Evolutionary conservation across 2,329 filamentous ascomycete species (phyloP).

Genomic region (Arthrobotrys sinensis): DNA sequence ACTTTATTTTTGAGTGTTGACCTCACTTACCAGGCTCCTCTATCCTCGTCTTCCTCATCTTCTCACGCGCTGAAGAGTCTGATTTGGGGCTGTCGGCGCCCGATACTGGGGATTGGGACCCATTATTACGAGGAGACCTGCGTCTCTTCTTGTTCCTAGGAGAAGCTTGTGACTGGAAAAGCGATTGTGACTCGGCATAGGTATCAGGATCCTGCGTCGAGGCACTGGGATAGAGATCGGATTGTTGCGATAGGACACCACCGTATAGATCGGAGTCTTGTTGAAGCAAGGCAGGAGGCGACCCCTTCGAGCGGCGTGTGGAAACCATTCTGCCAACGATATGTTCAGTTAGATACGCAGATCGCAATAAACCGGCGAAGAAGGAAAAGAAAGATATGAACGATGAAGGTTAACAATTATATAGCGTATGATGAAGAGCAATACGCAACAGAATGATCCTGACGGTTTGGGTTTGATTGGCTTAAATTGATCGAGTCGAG

Average conservation of each 20-base stretch:
- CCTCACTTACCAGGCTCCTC: slow-evolving; percentile 52
- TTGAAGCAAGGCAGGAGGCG: slow-evolving; percentile 32
- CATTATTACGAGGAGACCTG: slow-evolving; percentile 26
- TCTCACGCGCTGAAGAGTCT: slow-evolving; percentile 55
- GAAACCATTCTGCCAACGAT: slow-evolving; percentile 47
- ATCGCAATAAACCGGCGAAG: background rate
- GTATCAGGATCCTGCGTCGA: slow-evolving; percentile 25
- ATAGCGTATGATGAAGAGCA: background rate
- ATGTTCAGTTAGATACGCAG: background rate
- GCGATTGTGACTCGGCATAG: slow-evolving; percentile 31
- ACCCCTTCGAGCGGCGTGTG: slow-evolving; percentile 48
- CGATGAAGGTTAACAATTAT: background rate
- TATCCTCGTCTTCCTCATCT: slow-evolving; percentile 57
- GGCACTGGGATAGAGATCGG: slow-evolving; percentile 11
- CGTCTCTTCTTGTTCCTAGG: slow-evolving; percentile 29
- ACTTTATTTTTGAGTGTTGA: background rate
- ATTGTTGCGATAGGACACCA: slow-evolving; percentile 25
- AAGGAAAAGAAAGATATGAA: background rate
- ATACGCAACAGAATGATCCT: slow-evolving; percentile 13
- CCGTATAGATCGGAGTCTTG: slow-evolving; percentile 40
- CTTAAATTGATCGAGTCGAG: slow-evolving; percentile 21
- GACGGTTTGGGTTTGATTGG: slow-evolving; percentile 7
- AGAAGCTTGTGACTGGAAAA: slow-evolving; percentile 31
- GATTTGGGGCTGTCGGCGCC: slow-evolving; percentile 56
- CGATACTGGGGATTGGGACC: slow-evolving; percentile 39